Base-by-base conservation (phyloP, 2,329 filamentous ascomycete species). In the Atkinsonella hypoxylon region DNA sequence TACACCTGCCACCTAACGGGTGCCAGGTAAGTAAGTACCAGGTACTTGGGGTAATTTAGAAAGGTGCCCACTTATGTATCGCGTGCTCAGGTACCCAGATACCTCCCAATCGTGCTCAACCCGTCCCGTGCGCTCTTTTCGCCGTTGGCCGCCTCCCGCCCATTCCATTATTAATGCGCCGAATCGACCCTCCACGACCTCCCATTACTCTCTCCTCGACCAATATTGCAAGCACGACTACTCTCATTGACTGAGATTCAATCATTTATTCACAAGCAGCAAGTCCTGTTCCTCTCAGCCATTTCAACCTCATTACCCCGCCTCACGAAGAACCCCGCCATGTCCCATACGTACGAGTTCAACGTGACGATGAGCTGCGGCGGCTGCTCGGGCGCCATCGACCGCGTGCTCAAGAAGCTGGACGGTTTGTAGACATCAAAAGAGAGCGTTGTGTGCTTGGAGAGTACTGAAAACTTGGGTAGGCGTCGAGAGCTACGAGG, bases 301-400 rank as follows among this genome's bases (percentile, higher is more conserved):
- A 41, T 53, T 22, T 30, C 26, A 5, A 17, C 34, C 4, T 47
- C n/a, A 5, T 6, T 47, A 22, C 41, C 31, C 43, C 34, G 51
- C 39, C 47, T 45, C 47, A 51, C 46, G 43, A 17, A 11, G 31
- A 34, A 48, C 26, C 30, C 26, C 48, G 57, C 48, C 49, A 89
- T 90, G 86, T 73, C 82, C 53, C 89, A 95, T 76, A 87, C 82
- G 59, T 97, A 97, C 85, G 88, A 93, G 70, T 97, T 97, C 77
- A 83, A 90, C 70, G 81, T 97, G 68, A 77, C 75, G 70, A 98
- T 98, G 93, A 86, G 76, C 77, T 98, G 93, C 74, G 82, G 87
- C 66, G 93, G 93, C 68, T 98, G 93, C 83, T 96, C 90, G 44
- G 89, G 90, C 63, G 93, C 93, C 58, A 78, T 98, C 43, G 87